Base-by-base conservation (phyloP, 805 yeast species). In the Metschnikowia kunwiensis region DNA sequence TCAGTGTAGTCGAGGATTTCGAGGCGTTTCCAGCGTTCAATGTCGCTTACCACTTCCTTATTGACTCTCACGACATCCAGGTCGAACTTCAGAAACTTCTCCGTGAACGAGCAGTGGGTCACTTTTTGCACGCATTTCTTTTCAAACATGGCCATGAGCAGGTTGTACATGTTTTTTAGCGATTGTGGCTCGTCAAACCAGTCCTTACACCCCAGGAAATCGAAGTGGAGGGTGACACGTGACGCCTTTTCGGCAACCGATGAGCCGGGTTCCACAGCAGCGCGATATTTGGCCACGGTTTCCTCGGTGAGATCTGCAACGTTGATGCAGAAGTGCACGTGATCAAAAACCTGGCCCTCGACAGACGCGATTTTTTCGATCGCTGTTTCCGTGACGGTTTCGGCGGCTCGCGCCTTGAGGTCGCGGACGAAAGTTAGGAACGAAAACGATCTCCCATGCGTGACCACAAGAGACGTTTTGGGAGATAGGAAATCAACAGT, bases 21-120 rank as follows among this genome's bases (percentile, higher is more conserved):
- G 13, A 68, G 49, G 38, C 59, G 56, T 5, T 38, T 42, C 74
- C 74, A 68, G 30, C 51, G 39, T 11, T 42, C 34, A 20, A 64
- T 54, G 34, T 68, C 72, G 5, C 47, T 52, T n/a, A n/a, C n/a
- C n/a, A n/a, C n/a, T n/a, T n/a, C n/a, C n/a, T n/a, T n/a, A n/a
- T n/a, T n/a, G n/a, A n/a, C n/a, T n/a, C n/a, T n/a, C n/a, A n/a
- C n/a, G n/a, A n/a, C n/a, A n/a, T n/a, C n/a, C n/a, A n/a, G n/a
- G n/a, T n/a, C n/a, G n/a, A n/a, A n/a, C n/a, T n/a, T n/a, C n/a
- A 62, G 60, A 41, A 61, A 62, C 38, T 68, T 68, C 42, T 56
- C 52, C 18, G 67, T 54, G n/a, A 66, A 44, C 6, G 74, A 67
- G 33, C 65, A 59, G 24, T 68, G 73, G 0, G 39, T 44, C 2